Conservation (phyloP, 495 filamentous ascomycete genomes). For the Friedmanniomyces endolithicus region DNA sequence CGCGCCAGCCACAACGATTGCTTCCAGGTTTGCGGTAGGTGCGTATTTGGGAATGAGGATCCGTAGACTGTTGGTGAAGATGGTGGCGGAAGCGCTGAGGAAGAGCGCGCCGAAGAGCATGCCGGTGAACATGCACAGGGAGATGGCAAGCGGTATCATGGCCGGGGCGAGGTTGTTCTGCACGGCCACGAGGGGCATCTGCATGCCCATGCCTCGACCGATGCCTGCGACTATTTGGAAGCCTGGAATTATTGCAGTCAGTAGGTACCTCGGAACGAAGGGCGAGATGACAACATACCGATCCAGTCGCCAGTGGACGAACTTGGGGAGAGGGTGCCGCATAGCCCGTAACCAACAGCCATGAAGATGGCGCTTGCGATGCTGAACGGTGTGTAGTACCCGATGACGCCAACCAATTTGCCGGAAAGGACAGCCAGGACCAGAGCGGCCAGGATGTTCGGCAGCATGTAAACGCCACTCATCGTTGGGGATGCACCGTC, state of each 20-base stretch:
- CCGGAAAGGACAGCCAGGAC: background rate
- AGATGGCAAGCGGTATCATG: slow-evolving; percentile 24
- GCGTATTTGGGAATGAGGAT: slow-evolving; percentile 18
- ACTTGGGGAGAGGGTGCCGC: slow-evolving; percentile 35
- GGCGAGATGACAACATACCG: background rate
- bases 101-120: slow-evolving; percentile 25
- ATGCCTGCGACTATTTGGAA: slow-evolving; percentile 46
- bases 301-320: slow-evolving; percentile 40
- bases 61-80: slow-evolving; percentile 27
- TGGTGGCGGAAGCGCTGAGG: slow-evolving; percentile 23
- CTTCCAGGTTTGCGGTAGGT: slow-evolving; percentile 22
- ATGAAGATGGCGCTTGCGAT: slow-evolving; percentile 24
- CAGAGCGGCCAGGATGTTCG: background rate
- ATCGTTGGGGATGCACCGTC: background rate
- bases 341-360: slow-evolving; percentile 38
- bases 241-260: slow-evolving; percentile 22
- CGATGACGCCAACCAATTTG: slow-evolving; percentile 22
- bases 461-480: slow-evolving; percentile 13
- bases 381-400: slow-evolving; percentile 41
- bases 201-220: slow-evolving; percentile 23
- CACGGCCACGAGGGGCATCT: slow-evolving; percentile 35
- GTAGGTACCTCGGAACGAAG: background rate
- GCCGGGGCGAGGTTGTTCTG: slow-evolving; percentile 22
- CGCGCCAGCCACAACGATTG: slow-evolving; percentile 28
- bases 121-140: slow-evolving; percentile 29